Conservation (phyloP, 768 basidiomycete genomes). For the Agaricus subrufescens region DNA sequence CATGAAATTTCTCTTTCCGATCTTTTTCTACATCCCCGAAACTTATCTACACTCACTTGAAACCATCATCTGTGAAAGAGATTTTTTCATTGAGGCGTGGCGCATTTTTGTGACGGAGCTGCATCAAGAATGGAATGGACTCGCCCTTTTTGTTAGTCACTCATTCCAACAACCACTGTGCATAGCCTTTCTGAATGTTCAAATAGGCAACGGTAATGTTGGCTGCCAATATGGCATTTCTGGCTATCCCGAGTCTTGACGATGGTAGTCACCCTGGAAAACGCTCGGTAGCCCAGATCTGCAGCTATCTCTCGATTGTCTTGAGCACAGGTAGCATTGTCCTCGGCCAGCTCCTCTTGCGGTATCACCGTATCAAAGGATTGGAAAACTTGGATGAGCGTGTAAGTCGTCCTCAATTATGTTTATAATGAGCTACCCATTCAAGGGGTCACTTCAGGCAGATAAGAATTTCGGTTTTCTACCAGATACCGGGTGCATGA, state of each 20-base stretch:
- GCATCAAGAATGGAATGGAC: slow-evolving; percentile 45
- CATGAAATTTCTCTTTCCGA: slow-evolving; percentile 33
- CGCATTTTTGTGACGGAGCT: slow-evolving; percentile 37
- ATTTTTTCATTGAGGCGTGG: slow-evolving; percentile 49
- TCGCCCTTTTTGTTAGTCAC: slow-evolving; percentile 45
- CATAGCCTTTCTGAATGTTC: neutral
- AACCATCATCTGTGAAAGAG: slow-evolving; percentile 38
- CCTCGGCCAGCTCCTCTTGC: slow-evolving; percentile 39
- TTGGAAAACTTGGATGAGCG: slow-evolving; percentile 30
- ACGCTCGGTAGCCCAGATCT: slow-evolving; percentile 40
- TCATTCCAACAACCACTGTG: neutral
- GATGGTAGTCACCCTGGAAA: slow-evolving; percentile 11
- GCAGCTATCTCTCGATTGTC: slow-evolving; percentile 45
- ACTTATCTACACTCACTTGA: slow-evolving; percentile 28
- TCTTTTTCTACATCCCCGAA: slow-evolving; percentile 48
- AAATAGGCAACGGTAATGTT: slow-evolving; percentile 51
- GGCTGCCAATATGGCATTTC: slow-evolving; percentile 54
- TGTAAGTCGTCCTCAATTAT: slow-evolving; percentile 25
- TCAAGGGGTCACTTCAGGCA: neutral
- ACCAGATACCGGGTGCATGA: slow-evolving; percentile 3
- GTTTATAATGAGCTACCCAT: neutral
- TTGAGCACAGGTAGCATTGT: slow-evolving; percentile 46
- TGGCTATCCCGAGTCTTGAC: slow-evolving; percentile 48
- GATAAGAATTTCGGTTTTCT: slow-evolving; percentile 3
- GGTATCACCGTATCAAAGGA: slow-evolving; percentile 37